These are phyloP conservation scores for Neodidymelliopsis sp. DNA, from an alignment of 2,329 filamentous ascomycete genomes.

Conservation along the genomic window DNA sequence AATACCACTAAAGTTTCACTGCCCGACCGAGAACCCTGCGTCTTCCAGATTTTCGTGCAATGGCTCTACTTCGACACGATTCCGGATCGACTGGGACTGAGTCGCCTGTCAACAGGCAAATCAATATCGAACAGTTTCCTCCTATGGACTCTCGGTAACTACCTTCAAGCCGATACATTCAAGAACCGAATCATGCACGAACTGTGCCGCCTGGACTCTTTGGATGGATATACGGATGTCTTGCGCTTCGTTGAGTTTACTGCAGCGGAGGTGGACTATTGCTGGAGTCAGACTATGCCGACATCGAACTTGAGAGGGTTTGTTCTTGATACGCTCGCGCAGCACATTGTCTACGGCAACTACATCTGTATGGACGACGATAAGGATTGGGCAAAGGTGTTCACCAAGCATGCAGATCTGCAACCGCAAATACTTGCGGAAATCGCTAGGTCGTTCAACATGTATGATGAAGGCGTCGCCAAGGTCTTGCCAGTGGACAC, in stretches of 20 bases:
- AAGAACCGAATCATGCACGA: conserved; percentile 5
- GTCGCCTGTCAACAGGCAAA: neutral
- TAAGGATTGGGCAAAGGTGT: conserved; percentile 1
- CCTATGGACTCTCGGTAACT: conserved; percentile 6
- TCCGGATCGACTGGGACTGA: neutral
- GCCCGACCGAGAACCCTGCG: neutral
- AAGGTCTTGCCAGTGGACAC: too few relatives aligned
- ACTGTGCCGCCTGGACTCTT: neutral
- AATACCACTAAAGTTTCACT: neutral
- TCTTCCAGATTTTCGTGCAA: conserved; percentile 10
- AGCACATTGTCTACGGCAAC: neutral
- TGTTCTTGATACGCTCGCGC: neutral
- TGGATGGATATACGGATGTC: neutral
- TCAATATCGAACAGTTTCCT: neutral
- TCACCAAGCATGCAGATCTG: neutral
- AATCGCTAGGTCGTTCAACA: neutral
- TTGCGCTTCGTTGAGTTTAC: neutral
- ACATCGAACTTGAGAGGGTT: neutral
- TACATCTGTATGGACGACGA: neutral
- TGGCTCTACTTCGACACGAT: conserved; percentile 8
- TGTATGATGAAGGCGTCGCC: too few relatives aligned
- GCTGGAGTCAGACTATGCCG: neutral
- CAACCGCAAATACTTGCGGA: neutral
- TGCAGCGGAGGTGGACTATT: conserved; percentile 1
- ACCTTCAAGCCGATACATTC: conserved; percentile 1